A percentile compares a stretch with the other conserved stretches of the same genome.
Evolutionary conservation across 306 rosid genomes (phyloP).

Genomic region (Purshia tridentata): DNA sequence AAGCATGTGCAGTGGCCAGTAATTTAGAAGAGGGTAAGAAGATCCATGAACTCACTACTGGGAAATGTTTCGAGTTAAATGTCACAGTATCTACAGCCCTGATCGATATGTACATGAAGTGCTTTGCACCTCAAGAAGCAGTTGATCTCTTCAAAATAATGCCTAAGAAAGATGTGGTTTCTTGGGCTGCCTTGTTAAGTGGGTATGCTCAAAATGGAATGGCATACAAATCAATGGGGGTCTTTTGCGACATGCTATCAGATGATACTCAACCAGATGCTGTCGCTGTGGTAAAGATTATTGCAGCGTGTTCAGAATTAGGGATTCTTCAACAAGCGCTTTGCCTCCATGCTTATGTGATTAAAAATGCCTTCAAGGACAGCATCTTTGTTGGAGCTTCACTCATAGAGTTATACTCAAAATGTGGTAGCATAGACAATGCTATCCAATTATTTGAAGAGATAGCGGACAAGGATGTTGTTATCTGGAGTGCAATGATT

Average conservation of each 20-base stretch:
- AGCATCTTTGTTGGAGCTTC: conserved; percentile 64
- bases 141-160: conserved; percentile 52
- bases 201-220: conserved; percentile 69
- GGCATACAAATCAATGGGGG: conserved; percentile 53
- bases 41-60: conserved; percentile 53
- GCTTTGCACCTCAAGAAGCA: conserved; percentile 56
- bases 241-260: conserved; percentile 55
- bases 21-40: conserved; percentile 60
- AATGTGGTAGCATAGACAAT: conserved; percentile 57
- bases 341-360: conserved; percentile 58
- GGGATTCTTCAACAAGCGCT: conserved; percentile 68
- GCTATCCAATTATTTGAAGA: conserved; percentile 55
- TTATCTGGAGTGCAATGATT: conserved; percentile 77
- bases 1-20: conserved; percentile 54
- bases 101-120: conserved; percentile 76
- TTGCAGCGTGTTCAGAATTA: conserved; percentile 54
- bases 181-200: conserved; percentile 67
- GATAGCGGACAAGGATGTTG: conserved; percentile 60
- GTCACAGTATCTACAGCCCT: conserved; percentile 57
- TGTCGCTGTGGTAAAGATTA: conserved; percentile 70
- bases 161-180: conserved; percentile 72
- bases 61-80: conserved; percentile 54
- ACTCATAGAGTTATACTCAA: conserved; percentile 70
- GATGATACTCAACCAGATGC: conserved; percentile 58
- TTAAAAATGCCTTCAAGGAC: conserved; percentile 38